Percentiles rank a stretch among this genome's conserved stretches.
Conservation (phyloP, 2,329 filamentous ascomycete species). For the Fusarium udum region DNA sequence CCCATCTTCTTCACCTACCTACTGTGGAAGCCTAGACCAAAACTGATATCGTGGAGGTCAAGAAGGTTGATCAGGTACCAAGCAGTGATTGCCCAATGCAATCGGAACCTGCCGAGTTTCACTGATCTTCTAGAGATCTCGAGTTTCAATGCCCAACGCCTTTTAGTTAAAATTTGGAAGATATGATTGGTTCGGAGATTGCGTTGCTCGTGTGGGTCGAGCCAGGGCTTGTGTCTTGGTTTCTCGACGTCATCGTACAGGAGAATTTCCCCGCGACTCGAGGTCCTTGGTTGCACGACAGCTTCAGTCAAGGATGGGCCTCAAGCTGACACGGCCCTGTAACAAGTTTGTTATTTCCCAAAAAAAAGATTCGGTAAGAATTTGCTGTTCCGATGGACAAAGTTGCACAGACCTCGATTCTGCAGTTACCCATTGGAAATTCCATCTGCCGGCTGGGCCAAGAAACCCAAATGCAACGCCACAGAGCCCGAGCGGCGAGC, state of each 20-base stretch:
- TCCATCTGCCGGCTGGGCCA: neutral
- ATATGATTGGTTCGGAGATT: slow-evolving; percentile 25
- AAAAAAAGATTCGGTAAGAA: neutral
- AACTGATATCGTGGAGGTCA: neutral
- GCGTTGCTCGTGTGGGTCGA: slow-evolving; percentile 8
- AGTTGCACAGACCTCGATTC: neutral
- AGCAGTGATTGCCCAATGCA: slow-evolving; percentile 29
- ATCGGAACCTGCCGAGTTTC: slow-evolving; percentile 33
- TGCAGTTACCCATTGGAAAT: slow-evolving; percentile 4
- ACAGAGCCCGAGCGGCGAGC: slow-evolving; percentile 19
- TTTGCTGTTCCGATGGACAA: neutral
- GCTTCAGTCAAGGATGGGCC: slow-evolving; percentile 15
- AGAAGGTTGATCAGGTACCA: slow-evolving; percentile 25
- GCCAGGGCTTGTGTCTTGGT: slow-evolving; percentile 14
- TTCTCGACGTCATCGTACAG: slow-evolving; percentile 41
- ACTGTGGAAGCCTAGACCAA: neutral
- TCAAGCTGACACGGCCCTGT: neutral
- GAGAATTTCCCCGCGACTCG: slow-evolving; percentile 1
- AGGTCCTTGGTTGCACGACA: slow-evolving; percentile 35
- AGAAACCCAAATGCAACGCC: neutral
- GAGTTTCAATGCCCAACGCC: slow-evolving; percentile 12
- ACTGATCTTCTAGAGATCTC: slow-evolving; percentile 35
- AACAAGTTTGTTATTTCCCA: slow-evolving; percentile 4
- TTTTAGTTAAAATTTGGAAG: neutral
- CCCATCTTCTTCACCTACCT: neutral